Evolutionary conservation across 768 basidiomycete species (phyloP).

Genomic region (Termitomyces sp.): DNA sequence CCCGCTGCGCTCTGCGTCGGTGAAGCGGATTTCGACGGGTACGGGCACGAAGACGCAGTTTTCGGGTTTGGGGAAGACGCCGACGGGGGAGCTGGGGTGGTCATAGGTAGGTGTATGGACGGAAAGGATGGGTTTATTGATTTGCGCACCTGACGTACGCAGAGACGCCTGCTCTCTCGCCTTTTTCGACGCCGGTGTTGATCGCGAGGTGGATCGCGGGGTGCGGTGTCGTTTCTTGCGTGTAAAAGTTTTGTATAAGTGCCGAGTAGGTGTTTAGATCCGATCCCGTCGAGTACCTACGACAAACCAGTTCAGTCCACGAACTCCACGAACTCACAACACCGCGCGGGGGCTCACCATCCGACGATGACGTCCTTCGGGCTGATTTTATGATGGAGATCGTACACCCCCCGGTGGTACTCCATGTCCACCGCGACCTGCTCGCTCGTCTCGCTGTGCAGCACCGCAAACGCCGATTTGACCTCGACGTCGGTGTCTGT

Average conservation of each 20-base stretch:
- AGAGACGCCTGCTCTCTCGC: constrained; percentile 65
- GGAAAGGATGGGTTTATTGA: too few relatives aligned
- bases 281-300: constrained; percentile 92
- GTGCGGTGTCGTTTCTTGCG: constrained; percentile 83
- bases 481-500: constrained; percentile 67
- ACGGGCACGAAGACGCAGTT: constrained; percentile 94
- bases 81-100: constrained; percentile 68
- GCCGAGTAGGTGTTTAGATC: constrained; percentile 92
- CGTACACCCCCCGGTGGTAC: constrained; percentile 90
- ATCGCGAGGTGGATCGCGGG: constrained; percentile 89
- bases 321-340: too few relatives aligned
- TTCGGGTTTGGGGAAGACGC: constrained; percentile 84
- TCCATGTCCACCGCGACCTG: constrained; percentile 97
- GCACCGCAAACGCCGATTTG: constrained; percentile 82
- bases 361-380: constrained; percentile 90
- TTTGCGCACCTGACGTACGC: constrained; percentile 74
- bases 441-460: constrained; percentile 88
- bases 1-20: constrained; percentile 79
- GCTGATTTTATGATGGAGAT: constrained; percentile 79
- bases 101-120: too few relatives aligned
- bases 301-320: too few relatives aligned
- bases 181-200: constrained; percentile 73
- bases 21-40: constrained; percentile 79
- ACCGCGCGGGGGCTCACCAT: constrained; percentile 57
- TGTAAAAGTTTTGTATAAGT: constrained; percentile 96